Base-by-base conservation (phyloP, 2,329 filamentous ascomycete species). In the Cadophora luteo-olivacea region DNA sequence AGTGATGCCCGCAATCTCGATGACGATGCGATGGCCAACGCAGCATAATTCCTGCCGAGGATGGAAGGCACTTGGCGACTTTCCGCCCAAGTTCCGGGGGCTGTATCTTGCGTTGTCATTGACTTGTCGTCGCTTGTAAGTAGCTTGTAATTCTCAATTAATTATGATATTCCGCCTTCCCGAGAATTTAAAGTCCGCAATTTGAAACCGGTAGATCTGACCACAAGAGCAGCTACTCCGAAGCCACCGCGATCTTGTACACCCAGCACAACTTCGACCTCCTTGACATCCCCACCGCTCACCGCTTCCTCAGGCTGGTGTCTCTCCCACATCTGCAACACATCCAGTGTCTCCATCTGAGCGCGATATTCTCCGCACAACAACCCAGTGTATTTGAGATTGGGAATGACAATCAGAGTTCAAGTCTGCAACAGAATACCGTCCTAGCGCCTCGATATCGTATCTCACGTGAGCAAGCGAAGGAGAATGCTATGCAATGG, bases 21-120 rank as follows among this genome's bases (percentile, higher is more conserved):
- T 62, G 60, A 49, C 41, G 7, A 51, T 24, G 38, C 22, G 41
- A 16, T 62, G 60, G 60, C 60, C 60, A 5, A 62, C 60, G 24
- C 60, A 62, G 24, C 60, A 62, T 49, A 41, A 62, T 62, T 62
- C 60, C 16, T 62, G 60, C 32, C 41, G 60, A 51, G 60, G 60
- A 3, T 51, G 60, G 60, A 62, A 51, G 29, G 60, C 41, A 7
- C 29, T 49, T 19, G 29, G 33, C 29, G 14, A 32, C 16, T 32
- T 24, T 36, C 60, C 60, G 6, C 60, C 41, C 4, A 4, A 24
- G 9, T 62, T 62, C 22, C 60, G 19, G 7, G 60, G 60, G 25
- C 16, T 62, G 41, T 62, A 62, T 51, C 38, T 62, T 4, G 60
- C 60, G 25, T 12, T 62, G 8, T 49, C 25, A 8, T 24, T 62